Base-by-base conservation (phyloP, 1,284 basidiomycete genomes). In the Ceratobasidium sp. region DNA sequence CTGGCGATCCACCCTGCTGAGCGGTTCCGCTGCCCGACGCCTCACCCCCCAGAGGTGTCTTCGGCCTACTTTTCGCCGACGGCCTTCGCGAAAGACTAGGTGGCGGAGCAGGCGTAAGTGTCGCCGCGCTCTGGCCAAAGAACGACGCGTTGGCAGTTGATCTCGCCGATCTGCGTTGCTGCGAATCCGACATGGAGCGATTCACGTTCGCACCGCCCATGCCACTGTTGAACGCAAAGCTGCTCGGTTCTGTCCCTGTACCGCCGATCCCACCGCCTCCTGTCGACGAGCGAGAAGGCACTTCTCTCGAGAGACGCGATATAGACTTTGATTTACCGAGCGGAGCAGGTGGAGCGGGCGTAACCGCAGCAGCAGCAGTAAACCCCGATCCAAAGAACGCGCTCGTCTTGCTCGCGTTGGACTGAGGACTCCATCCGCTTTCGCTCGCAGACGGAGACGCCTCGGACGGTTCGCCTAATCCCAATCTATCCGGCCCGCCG, bases 51-150 rank as follows among this genome's bases (percentile, higher is more conserved):
- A 49, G 44, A 14, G 61, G 61, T 35, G 61, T 63, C n/a, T 11
- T 8, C 2, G 7, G 13, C 30, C 43, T 21, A 21, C 47, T 66
- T 35, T 26, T 47, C 23, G 61, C 43, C 43, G 63, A 66, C 28
- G 63, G 63, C 21, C 63, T 28, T n/a, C 63, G 47, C 16, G 63
- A 66, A 13, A 66, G 32, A 28, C 63, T 66, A 3, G 63, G 63
- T 7, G 63, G 63, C 13, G 63, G 63, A 6, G 2, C 63, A 23
- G 63, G 63, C 30, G 32, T 66, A 11, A 66, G 30, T 8, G 63
- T 66, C 30, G 63, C 63, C 32, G 63, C 63, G 49, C 49, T 66
- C 49, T 66, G 63, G 32, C 63, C 54, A n/a, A 66, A 66, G 47
- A 66, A 66, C 47, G 63, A 66, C 1, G 23, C 63, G 32, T 52